Percentiles rank a stretch among this genome's conserved stretches.
Evolutionary conservation across 1,284 basidiomycete genomes (phyloP).

Genomic region (Moniliophthora roreri): DNA sequence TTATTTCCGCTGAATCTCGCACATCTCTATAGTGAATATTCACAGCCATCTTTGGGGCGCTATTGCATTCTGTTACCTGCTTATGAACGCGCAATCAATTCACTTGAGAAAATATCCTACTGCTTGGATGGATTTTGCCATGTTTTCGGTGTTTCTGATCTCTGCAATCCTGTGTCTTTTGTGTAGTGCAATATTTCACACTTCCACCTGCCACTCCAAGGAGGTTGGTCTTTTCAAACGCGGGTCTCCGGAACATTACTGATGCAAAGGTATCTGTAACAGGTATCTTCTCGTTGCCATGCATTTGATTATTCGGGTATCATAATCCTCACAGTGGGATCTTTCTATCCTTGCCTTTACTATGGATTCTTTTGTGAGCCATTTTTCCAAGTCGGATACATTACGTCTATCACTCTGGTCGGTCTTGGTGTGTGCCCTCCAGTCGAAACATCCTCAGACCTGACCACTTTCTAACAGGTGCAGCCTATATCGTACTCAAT

Average conservation of each 20-base stretch:
- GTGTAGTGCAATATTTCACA: constrained; percentile 79
- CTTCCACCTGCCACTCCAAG: constrained; percentile 72
- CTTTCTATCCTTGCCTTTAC: constrained; percentile 75
- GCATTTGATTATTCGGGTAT: constrained; percentile 77
- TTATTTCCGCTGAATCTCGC: constrained; percentile 9
- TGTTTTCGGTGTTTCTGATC: constrained; percentile 70
- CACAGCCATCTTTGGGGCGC: constrained; percentile 85
- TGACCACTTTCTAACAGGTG: constrained; percentile 38
- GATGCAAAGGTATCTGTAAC: constrained; percentile 9
- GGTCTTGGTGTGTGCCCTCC: constrained; percentile 55
- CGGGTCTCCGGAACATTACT: constrained; percentile 18
- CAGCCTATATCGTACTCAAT: constrained; percentile 77
- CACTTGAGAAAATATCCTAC: constrained; percentile 51
- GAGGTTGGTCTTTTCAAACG: constrained; percentile 42
- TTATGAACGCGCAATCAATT: constrained; percentile 50
- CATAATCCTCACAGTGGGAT: constrained; percentile 72
- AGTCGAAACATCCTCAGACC: background rate
- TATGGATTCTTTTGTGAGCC: constrained; percentile 73
- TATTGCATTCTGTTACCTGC: constrained; percentile 63
- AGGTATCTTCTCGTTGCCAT: constrained; percentile 56
- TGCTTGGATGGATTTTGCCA: constrained; percentile 63
- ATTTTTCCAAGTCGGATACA: constrained; percentile 51
- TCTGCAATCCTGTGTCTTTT: constrained; percentile 76
- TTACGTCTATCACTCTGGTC: constrained; percentile 51
- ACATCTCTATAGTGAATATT: constrained; percentile 72